Percentiles rank a stretch among this genome's conserved stretches.
Evolutionary conservation across 106 monocot genomes (phyloP).

Genomic region (Iris macrosiphon): DNA sequence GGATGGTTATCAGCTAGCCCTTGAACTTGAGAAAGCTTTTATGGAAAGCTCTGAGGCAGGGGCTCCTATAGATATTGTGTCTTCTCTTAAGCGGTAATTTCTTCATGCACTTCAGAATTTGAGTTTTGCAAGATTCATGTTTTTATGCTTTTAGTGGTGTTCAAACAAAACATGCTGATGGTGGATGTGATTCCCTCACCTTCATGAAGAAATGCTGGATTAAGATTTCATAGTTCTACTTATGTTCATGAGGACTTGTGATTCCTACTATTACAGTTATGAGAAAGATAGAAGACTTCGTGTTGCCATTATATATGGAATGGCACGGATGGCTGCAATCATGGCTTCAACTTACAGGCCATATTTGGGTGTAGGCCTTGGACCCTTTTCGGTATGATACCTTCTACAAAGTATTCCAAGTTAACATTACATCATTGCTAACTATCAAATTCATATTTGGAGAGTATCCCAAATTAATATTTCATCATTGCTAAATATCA

Average conservation of each 20-base stretch:
- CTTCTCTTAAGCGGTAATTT: slow-evolving; percentile 71
- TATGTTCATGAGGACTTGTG: too few species aligned
- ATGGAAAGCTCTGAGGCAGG: slow-evolving; percentile 46
- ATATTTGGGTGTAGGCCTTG: slow-evolving; percentile 95
- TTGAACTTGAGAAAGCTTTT: slow-evolving; percentile 90
- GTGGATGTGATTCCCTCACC: too few species aligned
- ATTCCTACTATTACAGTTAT: slow-evolving; percentile 46
- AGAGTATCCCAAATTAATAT: background rate
- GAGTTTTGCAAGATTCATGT: too few species aligned
- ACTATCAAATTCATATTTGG: background rate
- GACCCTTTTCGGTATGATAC: slow-evolving; percentile 86
- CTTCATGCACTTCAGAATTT: background rate
- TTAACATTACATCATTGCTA: background rate
- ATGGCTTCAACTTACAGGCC: slow-evolving; percentile 97
- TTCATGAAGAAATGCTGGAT: too few species aligned
- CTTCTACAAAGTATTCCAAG: background rate
- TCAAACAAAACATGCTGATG: too few species aligned
- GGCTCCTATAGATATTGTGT: slow-evolving; percentile 48
- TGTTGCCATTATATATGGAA: slow-evolving; percentile 80
- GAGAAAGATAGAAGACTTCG: slow-evolving; percentile 88
- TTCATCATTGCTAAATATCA: background rate
- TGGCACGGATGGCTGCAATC: slow-evolving; percentile 97
- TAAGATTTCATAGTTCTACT: too few species aligned
- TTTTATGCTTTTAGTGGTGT: too few species aligned
- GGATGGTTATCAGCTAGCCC: slow-evolving; percentile 96